Conservation (phyloP, 257 asterid species). For the Plantago elongata region DNA sequence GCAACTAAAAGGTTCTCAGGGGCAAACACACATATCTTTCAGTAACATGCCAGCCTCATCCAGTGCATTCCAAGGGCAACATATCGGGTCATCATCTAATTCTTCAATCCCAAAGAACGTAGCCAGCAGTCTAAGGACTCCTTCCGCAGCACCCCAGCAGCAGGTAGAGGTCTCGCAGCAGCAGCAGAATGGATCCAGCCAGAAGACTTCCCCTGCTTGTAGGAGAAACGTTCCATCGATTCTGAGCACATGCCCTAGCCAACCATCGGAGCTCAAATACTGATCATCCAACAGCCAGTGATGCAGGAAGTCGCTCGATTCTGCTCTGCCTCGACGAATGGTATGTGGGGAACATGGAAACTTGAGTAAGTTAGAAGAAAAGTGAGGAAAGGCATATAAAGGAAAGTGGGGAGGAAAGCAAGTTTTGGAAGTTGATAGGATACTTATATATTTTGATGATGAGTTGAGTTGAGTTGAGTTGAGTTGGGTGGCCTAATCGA, state of each 20-base stretch:
- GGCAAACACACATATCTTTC: conserved; percentile 30
- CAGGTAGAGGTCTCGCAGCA: conserved; percentile 19
- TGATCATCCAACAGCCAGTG: conserved; percentile 12
- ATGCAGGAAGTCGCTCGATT: neutral
- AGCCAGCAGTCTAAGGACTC: conserved; percentile 15
- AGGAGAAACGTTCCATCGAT: conserved; percentile 35
- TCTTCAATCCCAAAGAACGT: conserved; percentile 13
- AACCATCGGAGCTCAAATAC: conserved; percentile 41
- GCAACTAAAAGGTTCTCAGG: conserved; percentile 31
- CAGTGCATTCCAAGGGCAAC: conserved; percentile 28
- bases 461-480: conserved; percentile 16
- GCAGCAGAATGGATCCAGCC: conserved; percentile 23
- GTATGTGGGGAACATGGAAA: neutral
- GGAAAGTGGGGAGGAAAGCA: neutral
- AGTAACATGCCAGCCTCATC: conserved; percentile 20
- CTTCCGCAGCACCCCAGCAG: conserved; percentile 20
- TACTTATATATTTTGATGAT: neutral
- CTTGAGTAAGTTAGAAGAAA: neutral
- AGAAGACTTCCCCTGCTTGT: conserved; percentile 43
- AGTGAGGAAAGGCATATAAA: too few relatives aligned
- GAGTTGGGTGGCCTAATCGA: conserved; percentile 6
- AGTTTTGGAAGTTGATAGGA: conserved; percentile 4
- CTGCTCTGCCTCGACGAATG: neutral
- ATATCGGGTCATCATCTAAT: conserved; percentile 16
- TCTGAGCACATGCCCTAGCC: conserved; percentile 28